Percentiles rank a stretch among this genome's conserved stretches.
These are phyloP conservation scores for Irpex sp. DNA, from an alignment of 1,284 basidiomycete genomes.

Conservation along the genomic window DNA sequence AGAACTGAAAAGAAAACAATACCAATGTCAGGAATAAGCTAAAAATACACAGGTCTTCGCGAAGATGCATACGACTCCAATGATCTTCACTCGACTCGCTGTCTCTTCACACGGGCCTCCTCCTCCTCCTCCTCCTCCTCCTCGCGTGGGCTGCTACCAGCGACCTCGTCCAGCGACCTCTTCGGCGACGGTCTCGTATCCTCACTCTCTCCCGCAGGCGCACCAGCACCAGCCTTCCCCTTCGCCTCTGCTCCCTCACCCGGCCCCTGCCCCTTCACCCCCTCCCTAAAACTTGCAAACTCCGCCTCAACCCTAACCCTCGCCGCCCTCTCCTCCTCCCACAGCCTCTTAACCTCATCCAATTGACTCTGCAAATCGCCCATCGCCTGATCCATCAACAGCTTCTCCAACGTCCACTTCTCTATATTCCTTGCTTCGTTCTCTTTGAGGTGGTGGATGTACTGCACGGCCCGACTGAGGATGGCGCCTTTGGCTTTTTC, in stretches of 20 bases:
- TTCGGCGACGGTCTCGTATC: slow-evolving; percentile 6
- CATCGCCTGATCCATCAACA: slow-evolving; percentile 91
- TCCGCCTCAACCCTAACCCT: slow-evolving; percentile 60
- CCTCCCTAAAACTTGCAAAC: slow-evolving; percentile 24
- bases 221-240: background rate
- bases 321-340: slow-evolving; percentile 65
- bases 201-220: background rate
- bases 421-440: slow-evolving; percentile 90
- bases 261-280: background rate
- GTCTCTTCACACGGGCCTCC: slow-evolving; percentile 3
- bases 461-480: slow-evolving; percentile 80
- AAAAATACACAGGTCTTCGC: too few species aligned
- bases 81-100: background rate
- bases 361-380: slow-evolving; percentile 77
- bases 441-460: slow-evolving; percentile 88
- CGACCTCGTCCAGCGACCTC: slow-evolving; percentile 2
- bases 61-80: too few species aligned
- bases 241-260: background rate
- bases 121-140: background rate
- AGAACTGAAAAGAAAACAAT: too few species aligned
- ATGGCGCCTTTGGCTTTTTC: slow-evolving; percentile 90
- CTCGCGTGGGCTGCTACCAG: background rate
- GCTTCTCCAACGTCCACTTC: slow-evolving; percentile 92
- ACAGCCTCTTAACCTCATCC: slow-evolving; percentile 69
- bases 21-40: too few species aligned